Percentiles rank a stretch among this genome's conserved stretches.
Conservation (phyloP, 305 asterid genomes). For the Fraxinus baroniana region DNA sequence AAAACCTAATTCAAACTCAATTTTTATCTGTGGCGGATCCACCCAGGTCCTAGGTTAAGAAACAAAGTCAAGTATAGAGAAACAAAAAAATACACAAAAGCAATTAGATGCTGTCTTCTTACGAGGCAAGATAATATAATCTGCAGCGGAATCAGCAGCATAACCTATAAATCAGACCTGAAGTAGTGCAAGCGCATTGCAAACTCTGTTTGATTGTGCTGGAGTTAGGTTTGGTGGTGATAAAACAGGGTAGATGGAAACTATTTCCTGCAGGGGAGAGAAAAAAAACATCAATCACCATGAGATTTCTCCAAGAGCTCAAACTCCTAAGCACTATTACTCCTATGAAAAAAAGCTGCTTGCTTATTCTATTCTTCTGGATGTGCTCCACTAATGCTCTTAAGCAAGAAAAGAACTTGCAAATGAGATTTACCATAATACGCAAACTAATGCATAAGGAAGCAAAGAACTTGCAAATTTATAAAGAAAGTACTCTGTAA, state of each 20-base stretch:
- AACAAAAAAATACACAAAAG: background rate
- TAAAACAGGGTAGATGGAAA: conserved; percentile 89
- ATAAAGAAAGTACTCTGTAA: background rate
- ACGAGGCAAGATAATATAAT: background rate
- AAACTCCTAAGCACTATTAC: too few species aligned
- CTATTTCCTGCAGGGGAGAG: conserved; percentile 69
- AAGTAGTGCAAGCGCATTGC: conserved; percentile 98
- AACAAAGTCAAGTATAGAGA: background rate
- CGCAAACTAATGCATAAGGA: background rate
- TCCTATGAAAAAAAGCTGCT: too few species aligned
- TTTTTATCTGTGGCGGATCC: background rate
- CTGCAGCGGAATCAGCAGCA: background rate
- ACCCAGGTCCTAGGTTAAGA: background rate
- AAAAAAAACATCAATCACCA: conserved; percentile 15
- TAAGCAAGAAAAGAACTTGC: background rate
- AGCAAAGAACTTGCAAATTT: background rate
- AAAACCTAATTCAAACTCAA: background rate
- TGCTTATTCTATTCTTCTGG: too few species aligned
- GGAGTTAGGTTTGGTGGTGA: conserved; percentile 93
- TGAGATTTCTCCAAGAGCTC: background rate
- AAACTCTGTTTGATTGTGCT: conserved; percentile 94
- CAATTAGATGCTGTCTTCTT: background rate
- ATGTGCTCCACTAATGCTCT: background rate
- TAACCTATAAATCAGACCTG: conserved; percentile 50
- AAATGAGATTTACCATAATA: background rate